Base-by-base conservation (phyloP, 495 filamentous ascomycete species). In the Letharia lupina region DNA sequence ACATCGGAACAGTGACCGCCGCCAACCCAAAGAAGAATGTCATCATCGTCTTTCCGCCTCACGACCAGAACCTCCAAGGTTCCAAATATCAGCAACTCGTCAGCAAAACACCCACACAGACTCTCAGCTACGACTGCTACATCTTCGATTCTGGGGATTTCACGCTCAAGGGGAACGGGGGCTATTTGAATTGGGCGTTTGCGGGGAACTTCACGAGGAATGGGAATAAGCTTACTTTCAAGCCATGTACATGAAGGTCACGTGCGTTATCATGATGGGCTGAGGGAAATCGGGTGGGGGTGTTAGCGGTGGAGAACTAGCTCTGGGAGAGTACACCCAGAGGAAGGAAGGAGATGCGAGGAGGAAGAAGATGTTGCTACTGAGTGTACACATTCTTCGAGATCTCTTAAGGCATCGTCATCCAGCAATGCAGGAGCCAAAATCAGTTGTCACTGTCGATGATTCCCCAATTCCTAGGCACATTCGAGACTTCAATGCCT, bases 141-240 rank as follows among this genome's bases (percentile, higher is more conserved):
- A 52, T 52, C 23, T 52, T 52, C 23, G 23, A 52, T 13, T 31
- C 48, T 11, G 48, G 48, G 9, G 48, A 52, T 13, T 52, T 31
- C 23, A 52, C 23, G 52, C 23, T 56, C 13, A 56, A 56, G 5
- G 52, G 52, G 52, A 28, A 52, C 23, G 48, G 48, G 0, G 48
- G 48, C n/a, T 52, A 52, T 52, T 13, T 52, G 48, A 52, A 52
- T 31, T 52, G 23, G 48, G 48, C 48, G 48, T 52, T 52, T 31
- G 48, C 23, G 48, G 48, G 48, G 10, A 52, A 52, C n/a, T 31
- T 52, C 15, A 52, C 23, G 48, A 52, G 48, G 48, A 31, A 52
- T 15, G 23, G 23, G 48, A 10, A 52, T 1, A 52, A 52, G 23
- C 48, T 28, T 52, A 31, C 48, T 52, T 52, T 56, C 8, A 35